phyloP scores from a whole-genome alignment of 257 asterid genomes.

The Oldenlandia corymbosa region DNA sequence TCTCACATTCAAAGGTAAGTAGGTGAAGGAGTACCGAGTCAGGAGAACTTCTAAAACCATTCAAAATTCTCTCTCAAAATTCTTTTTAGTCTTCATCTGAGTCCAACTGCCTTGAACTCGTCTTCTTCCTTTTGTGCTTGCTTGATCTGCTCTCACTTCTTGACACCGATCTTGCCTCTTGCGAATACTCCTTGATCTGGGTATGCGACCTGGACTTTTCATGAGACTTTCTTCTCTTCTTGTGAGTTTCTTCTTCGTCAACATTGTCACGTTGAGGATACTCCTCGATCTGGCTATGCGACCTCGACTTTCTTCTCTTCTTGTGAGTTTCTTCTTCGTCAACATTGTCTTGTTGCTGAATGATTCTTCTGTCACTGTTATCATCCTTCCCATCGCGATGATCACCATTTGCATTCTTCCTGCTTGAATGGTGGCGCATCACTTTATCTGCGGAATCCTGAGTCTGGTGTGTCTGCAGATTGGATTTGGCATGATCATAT shows the following conservation, averaged over 20 bases:
- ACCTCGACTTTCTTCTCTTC: slow-evolving; percentile 7
- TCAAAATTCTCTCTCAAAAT: background rate
- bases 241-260: slow-evolving; percentile 11
- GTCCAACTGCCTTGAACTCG: slow-evolving; percentile 12
- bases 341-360: slow-evolving; percentile 21
- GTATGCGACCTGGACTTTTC: background rate
- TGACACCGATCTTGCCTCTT: background rate
- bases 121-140: background rate
- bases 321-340: slow-evolving; percentile 12
- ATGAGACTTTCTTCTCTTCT: slow-evolving; percentile 10
- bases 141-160: slow-evolving; percentile 7
- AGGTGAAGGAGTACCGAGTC: too few species aligned
- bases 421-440: slow-evolving; percentile 9
- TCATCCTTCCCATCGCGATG: slow-evolving; percentile 8
- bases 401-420: slow-evolving; percentile 20
- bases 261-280: background rate
- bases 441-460: slow-evolving; percentile 16
- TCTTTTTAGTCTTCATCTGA: slow-evolving; percentile 7
- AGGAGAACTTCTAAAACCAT: background rate
- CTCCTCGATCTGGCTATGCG: slow-evolving; percentile 1
- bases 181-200: background rate
- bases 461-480: slow-evolving; percentile 3
- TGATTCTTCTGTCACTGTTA: slow-evolving; percentile 16
- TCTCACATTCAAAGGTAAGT: background rate
- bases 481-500: slow-evolving; percentile 24